phyloP scores from a whole-genome alignment of 2,329 filamentous ascomycete genomes.

The Penicillium nordicum region DNA sequence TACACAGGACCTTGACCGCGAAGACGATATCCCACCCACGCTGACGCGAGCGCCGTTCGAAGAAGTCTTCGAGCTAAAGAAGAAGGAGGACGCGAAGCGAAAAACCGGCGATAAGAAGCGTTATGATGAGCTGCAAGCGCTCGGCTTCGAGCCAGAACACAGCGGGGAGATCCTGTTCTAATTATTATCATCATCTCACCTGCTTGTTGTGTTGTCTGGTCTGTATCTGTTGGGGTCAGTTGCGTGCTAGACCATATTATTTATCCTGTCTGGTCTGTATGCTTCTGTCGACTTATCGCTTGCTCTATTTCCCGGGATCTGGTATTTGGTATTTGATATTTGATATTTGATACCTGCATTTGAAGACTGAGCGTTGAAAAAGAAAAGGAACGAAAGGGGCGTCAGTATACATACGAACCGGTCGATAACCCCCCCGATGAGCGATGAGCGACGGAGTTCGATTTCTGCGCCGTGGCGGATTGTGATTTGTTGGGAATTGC shows the following conservation, averaged over 20 bases:
- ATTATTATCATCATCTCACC: conserved; percentile 14
- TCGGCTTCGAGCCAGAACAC: conserved; percentile 87
- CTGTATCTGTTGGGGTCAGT: background rate
- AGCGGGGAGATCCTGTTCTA: conserved; percentile 70
- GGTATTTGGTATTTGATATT: background rate
- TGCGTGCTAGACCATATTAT: background rate
- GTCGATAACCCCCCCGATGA: background rate
- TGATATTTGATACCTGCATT: background rate
- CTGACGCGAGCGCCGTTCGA: conserved; percentile 65
- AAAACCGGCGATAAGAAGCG: conserved; percentile 71
- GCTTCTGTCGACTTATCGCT: background rate
- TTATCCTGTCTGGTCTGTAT: background rate
- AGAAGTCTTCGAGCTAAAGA: conserved; percentile 68
- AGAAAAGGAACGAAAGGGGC: background rate
- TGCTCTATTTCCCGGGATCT: background rate
- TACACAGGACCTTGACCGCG: conserved; percentile 78
- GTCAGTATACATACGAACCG: background rate
- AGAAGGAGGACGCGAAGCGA: conserved; percentile 65
- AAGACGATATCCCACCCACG: conserved; percentile 75
- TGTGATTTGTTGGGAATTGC: conserved; percentile 3
- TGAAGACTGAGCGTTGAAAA: background rate
- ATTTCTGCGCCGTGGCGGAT: background rate
- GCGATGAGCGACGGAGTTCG: background rate
- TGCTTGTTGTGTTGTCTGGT: background rate
- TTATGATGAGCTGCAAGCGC: conserved; percentile 65